Conservation (phyloP, 73 alveolate species). For the Paramecium sexaurelia region DNA sequence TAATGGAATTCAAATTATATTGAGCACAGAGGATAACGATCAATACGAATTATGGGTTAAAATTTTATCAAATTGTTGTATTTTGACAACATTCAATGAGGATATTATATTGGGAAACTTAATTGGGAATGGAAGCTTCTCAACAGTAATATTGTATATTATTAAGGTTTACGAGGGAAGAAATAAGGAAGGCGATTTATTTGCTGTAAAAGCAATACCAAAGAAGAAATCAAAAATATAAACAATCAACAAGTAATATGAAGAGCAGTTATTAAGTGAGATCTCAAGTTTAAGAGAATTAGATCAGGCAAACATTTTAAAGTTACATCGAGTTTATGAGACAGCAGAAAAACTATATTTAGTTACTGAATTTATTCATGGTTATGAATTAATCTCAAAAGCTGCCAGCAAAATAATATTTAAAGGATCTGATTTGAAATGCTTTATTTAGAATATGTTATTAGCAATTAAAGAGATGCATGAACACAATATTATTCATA, state of each 20-base stretch:
- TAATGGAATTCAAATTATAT: not conserved
- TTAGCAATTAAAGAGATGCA: not conserved
- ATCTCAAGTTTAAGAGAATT: not conserved
- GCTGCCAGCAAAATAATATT: not conserved
- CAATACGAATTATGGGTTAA: not conserved
- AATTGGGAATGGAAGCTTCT: conserved; percentile 42
- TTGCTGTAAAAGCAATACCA: not conserved
- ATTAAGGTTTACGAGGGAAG: not conserved
- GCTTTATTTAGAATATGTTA: not conserved
- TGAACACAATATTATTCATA: conserved; percentile 15
- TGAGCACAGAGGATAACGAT: not conserved
- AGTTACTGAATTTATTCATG: conserved; percentile 26
- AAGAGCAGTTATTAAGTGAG: conserved; percentile 16
- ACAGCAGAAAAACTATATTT: not conserved
- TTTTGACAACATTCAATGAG: not conserved
- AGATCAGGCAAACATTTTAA: not conserved
- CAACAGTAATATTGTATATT: not conserved
- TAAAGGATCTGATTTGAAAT: not conserved
- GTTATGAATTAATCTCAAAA: conserved; percentile 24
- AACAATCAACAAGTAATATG: not conserved
- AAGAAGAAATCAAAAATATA: not conserved
- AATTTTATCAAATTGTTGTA: not conserved
- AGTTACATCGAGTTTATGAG: conserved; percentile 34
- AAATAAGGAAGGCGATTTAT: not conserved
- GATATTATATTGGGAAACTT: not conserved